Percentiles rank a stretch among this genome's conserved stretches.
Evolutionary conservation across 2,329 filamentous ascomycete genomes (phyloP).

Genomic region (Fusarium anthophilum): DNA sequence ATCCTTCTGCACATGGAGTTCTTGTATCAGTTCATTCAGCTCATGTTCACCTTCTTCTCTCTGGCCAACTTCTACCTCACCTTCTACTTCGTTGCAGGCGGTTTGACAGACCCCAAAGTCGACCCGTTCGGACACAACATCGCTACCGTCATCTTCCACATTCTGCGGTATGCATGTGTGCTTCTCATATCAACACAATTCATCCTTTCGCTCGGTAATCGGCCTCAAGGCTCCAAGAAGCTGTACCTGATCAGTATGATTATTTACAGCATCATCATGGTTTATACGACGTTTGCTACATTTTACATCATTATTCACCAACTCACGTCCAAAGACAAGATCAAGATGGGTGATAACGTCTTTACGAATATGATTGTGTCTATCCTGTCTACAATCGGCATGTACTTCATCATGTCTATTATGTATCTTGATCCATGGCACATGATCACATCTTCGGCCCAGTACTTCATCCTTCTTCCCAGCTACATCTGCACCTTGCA

Average conservation of each 20-base stretch:
- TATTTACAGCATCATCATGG: slow-evolving; percentile 93
- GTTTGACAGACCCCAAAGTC: slow-evolving; percentile 77
- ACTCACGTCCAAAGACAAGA: slow-evolving; percentile 61
- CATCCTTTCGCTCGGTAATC: slow-evolving; percentile 94
- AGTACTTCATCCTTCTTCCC: slow-evolving; percentile 93
- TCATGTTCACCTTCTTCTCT: slow-evolving; percentile 97
- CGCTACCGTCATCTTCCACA: slow-evolving; percentile 83
- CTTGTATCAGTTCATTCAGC: slow-evolving; percentile 90
- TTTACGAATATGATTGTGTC: slow-evolving; percentile 96
- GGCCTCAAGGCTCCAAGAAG: slow-evolving; percentile 92
- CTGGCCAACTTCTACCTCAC: slow-evolving; percentile 99
- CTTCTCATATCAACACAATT: slow-evolving; percentile 95
- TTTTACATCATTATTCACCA: slow-evolving; percentile 91
- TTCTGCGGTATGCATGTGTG: slow-evolving; percentile 85
- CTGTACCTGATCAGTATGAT: slow-evolving; percentile 90
- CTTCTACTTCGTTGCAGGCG: slow-evolving; percentile 97
- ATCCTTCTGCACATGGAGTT: slow-evolving; percentile 94
- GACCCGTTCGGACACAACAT: slow-evolving; percentile 94
- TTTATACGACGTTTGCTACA: slow-evolving; percentile 89
- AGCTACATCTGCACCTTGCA: slow-evolving; percentile 97
- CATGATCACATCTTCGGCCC: slow-evolving; percentile 90
- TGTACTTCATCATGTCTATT: slow-evolving; percentile 97
- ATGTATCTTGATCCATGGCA: slow-evolving; percentile 99
- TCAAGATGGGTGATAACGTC: slow-evolving; percentile 81
- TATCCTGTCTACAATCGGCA: slow-evolving; percentile 85